Conservation (phyloP, 768 basidiomycete species). For the Termitomyces sp. region DNA sequence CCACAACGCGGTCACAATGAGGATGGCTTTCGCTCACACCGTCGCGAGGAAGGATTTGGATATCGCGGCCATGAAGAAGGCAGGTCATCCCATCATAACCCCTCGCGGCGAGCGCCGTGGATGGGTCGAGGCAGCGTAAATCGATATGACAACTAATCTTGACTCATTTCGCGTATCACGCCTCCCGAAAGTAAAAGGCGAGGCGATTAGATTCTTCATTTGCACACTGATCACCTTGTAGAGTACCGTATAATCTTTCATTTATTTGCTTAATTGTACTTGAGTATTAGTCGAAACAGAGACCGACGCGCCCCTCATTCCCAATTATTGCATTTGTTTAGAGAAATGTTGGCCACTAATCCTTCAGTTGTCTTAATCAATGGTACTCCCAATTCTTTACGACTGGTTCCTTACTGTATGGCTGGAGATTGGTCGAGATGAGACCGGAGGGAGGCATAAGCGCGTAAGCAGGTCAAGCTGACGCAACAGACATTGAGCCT, state of each 20-base stretch:
- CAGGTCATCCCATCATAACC: not conserved
- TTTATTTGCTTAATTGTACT: not conserved
- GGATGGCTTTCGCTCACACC: not conserved
- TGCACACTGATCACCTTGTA: not conserved
- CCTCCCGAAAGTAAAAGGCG: not conserved
- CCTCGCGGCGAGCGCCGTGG: not conserved
- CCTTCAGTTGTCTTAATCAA: not conserved
- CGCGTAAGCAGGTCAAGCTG: conserved; percentile 3
- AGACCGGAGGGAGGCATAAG: too few species aligned
- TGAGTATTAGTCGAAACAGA: too few species aligned
- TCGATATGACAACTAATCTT: too few species aligned
- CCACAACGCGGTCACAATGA: not conserved
- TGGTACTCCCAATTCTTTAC: too few species aligned
- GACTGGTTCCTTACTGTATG: too few species aligned
- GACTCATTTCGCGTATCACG: not conserved
- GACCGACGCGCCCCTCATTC: too few species aligned
- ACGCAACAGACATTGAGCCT: conserved; percentile 5
- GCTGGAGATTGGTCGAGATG: too few species aligned
- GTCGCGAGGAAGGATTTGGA: not conserved
- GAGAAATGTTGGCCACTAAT: not conserved
- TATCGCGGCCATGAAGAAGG: not conserved
- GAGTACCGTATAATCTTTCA: conserved; percentile 5
- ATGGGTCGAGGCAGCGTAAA: not conserved
- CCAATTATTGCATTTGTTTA: not conserved
- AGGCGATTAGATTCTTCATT: not conserved